These are phyloP conservation scores for Suzukiozyma palmioleophila DNA, from an alignment of 1,139 yeast species.

Conservation along the genomic window DNA sequence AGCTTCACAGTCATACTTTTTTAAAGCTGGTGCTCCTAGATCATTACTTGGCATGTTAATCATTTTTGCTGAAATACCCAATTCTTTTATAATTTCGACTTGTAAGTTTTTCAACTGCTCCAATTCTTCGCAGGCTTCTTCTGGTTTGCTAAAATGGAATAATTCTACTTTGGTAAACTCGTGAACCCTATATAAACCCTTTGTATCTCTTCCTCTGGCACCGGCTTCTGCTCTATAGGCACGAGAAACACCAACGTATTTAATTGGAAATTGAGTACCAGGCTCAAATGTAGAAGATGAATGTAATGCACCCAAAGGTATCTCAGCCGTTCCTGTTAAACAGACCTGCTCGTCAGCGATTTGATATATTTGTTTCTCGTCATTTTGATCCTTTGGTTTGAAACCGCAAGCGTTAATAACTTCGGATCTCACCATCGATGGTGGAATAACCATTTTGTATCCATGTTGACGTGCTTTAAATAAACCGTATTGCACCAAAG, in stretches of 20 bases:
- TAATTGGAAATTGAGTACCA: slow-evolving; percentile 41
- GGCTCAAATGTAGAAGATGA: slow-evolving; percentile 23
- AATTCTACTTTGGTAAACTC: slow-evolving; percentile 97
- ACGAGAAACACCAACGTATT: slow-evolving; percentile 78
- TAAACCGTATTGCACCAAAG: slow-evolving; percentile 76
- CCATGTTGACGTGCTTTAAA: slow-evolving; percentile 63
- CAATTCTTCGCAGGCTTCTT: slow-evolving; percentile 45
- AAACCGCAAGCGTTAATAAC: slow-evolving; percentile 89
- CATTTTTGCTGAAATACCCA: slow-evolving; percentile 80
- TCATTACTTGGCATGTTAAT: slow-evolving; percentile 88
- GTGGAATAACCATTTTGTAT: slow-evolving; percentile 73
- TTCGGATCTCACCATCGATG: slow-evolving; percentile 77
- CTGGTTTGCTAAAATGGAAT: slow-evolving; percentile 66
- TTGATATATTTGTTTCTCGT: slow-evolving; percentile 81
- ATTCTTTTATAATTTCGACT: slow-evolving; percentile 52
- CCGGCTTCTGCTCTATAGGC: slow-evolving; percentile 97
- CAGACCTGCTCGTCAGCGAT: slow-evolving; percentile 53
- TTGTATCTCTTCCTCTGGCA: slow-evolving; percentile 88
- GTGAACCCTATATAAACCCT: slow-evolving; percentile 91
- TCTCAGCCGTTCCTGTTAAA: slow-evolving; percentile 93
- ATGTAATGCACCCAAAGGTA: slow-evolving; percentile 78
- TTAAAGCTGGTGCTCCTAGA: slow-evolving; percentile 88
- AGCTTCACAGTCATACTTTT: slow-evolving; percentile 91
- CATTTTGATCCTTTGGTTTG: slow-evolving; percentile 85
- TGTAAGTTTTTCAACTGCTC: slow-evolving; percentile 65